phyloP scores from a whole-genome alignment of 2,329 filamentous ascomycete genomes.

The Fusarium burgessii region DNA sequence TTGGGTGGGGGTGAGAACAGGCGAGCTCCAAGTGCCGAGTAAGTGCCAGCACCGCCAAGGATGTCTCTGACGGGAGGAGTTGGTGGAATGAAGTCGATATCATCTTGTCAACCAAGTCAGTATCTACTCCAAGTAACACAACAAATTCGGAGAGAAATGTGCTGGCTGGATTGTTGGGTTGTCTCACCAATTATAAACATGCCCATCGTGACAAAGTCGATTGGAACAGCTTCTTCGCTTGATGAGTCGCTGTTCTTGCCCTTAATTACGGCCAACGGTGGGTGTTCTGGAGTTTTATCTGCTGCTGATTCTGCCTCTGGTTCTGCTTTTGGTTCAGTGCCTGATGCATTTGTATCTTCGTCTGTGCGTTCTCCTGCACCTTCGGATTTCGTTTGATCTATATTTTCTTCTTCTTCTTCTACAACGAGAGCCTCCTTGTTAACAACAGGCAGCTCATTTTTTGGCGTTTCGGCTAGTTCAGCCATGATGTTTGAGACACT shows the following conservation, averaged over 20 bases:
- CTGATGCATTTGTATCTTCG: background rate
- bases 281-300: conserved; percentile 13
- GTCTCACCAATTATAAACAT: conserved; percentile 79
- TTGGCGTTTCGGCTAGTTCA: conserved; percentile 12
- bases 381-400: conserved; percentile 10
- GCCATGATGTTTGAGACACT: conserved; percentile 18
- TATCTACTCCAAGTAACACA: background rate
- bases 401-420: conserved; percentile 6
- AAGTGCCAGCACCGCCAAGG: conserved; percentile 90
- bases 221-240: conserved; percentile 10
- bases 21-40: conserved; percentile 87
- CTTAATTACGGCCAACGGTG: background rate
- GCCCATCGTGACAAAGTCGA: conserved; percentile 77
- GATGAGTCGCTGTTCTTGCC: background rate
- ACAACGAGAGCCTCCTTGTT: background rate
- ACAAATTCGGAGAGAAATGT: background rate
- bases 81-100: conserved; percentile 86
- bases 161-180: background rate
- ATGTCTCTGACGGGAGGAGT: conserved; percentile 77
- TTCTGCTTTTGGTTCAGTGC: background rate
- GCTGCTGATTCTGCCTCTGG: background rate
- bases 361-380: background rate
- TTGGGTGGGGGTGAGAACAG: conserved; percentile 79
- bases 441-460: conserved; percentile 12
- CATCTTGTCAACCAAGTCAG: conserved; percentile 70